A percentile compares a stretch with the other conserved stretches of the same genome.
These are phyloP conservation scores for Taphrina populina DNA, from an alignment of 1,139 yeast species.

Conservation along the genomic window DNA sequence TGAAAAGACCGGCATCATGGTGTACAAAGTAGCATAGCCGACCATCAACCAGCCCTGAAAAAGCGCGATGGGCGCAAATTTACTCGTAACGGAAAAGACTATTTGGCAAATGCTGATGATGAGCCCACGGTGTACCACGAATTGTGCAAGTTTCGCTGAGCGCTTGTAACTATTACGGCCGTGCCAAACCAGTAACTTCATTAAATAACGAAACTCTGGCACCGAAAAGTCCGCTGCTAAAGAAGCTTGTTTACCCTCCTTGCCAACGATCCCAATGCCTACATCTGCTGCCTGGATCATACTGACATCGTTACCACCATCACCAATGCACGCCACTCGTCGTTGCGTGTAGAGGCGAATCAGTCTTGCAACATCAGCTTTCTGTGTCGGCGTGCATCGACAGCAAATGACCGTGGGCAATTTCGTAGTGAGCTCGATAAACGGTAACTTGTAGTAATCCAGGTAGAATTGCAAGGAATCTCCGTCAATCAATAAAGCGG, in stretches of 20 bases:
- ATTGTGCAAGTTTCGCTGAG: slow-evolving; percentile 91
- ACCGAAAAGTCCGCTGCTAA: slow-evolving; percentile 95
- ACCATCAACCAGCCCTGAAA: slow-evolving; percentile 94
- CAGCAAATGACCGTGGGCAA: slow-evolving; percentile 95
- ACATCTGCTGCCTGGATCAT: slow-evolving; percentile 99
- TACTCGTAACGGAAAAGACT: slow-evolving; percentile 78
- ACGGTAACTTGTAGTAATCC: slow-evolving; percentile 63
- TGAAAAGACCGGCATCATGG: slow-evolving; percentile 98
- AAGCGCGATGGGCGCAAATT: slow-evolving; percentile 88
- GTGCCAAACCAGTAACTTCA: slow-evolving; percentile 90
- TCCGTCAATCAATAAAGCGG: slow-evolving; percentile 89
- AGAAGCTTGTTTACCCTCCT: slow-evolving; percentile 97
- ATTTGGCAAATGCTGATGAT: slow-evolving; percentile 96
- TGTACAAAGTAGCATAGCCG: slow-evolving; percentile 93
- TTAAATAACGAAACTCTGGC: slow-evolving; percentile 84
- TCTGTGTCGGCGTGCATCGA: slow-evolving; percentile 97
- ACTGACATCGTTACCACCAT: slow-evolving; percentile 98
- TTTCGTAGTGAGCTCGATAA: slow-evolving; percentile 69
- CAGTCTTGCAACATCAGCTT: slow-evolving; percentile 86
- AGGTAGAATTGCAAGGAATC: slow-evolving; percentile 75
- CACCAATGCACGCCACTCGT: slow-evolving; percentile 96
- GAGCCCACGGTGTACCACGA: slow-evolving; percentile 93
- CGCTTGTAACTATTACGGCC: slow-evolving; percentile 96
- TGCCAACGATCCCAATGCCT: slow-evolving; percentile 98
- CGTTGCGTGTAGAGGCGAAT: slow-evolving; percentile 79